Conservation (phyloP, 2,329 filamentous ascomycete species). For the Cordyceps militaris region DNA sequence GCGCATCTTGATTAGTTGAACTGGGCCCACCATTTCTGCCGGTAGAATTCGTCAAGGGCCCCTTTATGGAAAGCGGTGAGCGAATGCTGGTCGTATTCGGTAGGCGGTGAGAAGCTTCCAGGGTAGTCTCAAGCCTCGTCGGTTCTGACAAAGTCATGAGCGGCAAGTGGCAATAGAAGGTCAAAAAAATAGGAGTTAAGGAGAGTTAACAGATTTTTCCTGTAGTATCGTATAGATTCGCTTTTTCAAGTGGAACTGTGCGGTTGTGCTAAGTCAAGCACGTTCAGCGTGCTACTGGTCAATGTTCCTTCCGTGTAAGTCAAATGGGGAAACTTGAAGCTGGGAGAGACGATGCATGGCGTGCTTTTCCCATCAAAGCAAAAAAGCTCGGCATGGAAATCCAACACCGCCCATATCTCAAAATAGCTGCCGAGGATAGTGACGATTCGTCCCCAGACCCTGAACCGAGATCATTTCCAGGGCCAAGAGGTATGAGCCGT, state of each 20-base stretch:
- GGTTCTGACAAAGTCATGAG: neutral
- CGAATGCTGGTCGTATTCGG: neutral
- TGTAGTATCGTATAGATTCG: no score
- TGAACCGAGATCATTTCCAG: neutral
- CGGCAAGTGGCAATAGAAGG: no score
- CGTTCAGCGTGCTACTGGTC: no score
- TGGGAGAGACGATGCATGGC: no score
- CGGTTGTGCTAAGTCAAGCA: no score
- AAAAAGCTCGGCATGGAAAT: neutral
- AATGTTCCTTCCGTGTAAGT: no score
- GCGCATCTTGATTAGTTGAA: neutral
- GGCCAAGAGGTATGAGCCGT: neutral
- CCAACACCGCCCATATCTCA: neutral
- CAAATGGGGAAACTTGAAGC: no score
- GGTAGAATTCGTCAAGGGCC: slow-evolving; percentile 20
- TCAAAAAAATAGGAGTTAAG: no score
- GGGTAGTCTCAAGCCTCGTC: no score
- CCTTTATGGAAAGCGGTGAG: slow-evolving; percentile 7
- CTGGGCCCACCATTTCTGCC: slow-evolving; percentile 17
- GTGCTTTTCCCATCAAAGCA: neutral
- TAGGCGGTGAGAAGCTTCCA: neutral
- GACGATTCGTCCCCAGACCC: neutral
- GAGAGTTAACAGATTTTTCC: no score
- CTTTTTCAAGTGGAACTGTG: no score
- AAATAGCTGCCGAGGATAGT: neutral